Percentiles rank a stretch among this genome's conserved stretches.
phyloP scores from a whole-genome alignment of 306 rosid species.

The Phaseolus lunatus region DNA sequence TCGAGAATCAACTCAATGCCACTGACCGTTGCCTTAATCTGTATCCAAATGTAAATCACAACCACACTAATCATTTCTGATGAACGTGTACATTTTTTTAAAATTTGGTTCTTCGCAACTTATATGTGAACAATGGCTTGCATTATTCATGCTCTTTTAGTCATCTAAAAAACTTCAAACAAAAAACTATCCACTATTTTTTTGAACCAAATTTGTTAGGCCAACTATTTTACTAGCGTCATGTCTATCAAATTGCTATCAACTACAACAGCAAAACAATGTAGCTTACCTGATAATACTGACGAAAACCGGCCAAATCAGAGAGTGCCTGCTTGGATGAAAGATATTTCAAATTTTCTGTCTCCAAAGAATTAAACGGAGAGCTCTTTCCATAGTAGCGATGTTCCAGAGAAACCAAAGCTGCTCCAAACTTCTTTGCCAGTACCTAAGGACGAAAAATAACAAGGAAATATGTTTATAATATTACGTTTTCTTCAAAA shows the following conservation, averaged over 20 bases:
- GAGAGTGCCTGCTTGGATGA: constrained; percentile 96
- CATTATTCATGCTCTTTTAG: not conserved
- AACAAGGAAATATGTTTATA: not conserved
- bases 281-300: constrained; percentile 76
- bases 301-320: constrained; percentile 89
- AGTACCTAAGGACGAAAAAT: constrained; percentile 61
- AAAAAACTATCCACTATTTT: not conserved
- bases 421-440: constrained; percentile 96
- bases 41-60: constrained; percentile 2
- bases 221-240: not conserved
- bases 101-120: constrained; percentile 22
- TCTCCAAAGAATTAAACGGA: constrained; percentile 69
- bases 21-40: constrained; percentile 16
- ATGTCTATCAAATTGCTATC: constrained; percentile 4
- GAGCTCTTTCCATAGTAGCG: constrained; percentile 95
- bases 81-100: constrained; percentile 17
- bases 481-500: constrained; percentile 25
- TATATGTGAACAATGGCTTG: constrained; percentile 24
- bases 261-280: not conserved
- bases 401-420: constrained; percentile 93
- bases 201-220: constrained; percentile 4
- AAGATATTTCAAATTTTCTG: constrained; percentile 83
- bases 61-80: constrained; percentile 23
- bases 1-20: constrained; percentile 14
- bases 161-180: not conserved